A percentile compares a stretch with the other conserved stretches of the same genome.
phyloP scores from a whole-genome alignment of 257 asterid species.

The Jaltomata sinuosa region DNA sequence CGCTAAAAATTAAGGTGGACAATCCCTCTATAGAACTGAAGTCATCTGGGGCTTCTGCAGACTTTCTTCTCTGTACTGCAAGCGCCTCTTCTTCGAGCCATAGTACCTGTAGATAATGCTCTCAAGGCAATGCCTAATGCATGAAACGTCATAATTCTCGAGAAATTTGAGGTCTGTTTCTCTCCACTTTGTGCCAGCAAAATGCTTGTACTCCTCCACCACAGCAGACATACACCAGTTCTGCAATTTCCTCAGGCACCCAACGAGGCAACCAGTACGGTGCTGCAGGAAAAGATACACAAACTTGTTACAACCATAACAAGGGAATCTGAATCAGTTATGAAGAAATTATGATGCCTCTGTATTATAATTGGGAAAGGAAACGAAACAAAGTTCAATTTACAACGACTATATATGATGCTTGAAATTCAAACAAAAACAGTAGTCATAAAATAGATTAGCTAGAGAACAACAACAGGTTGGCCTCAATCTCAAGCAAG shows the following conservation, averaged over 20 bases:
- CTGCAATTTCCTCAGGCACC: slow-evolving; percentile 41
- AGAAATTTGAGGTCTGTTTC: slow-evolving; percentile 23
- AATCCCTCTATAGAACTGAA: slow-evolving; percentile 9
- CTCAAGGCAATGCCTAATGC: slow-evolving; percentile 28
- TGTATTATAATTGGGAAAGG: not conserved
- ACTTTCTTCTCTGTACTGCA: slow-evolving; percentile 25
- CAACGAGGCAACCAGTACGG: slow-evolving; percentile 42
- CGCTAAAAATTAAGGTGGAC: slow-evolving; percentile 2
- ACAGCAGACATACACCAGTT: slow-evolving; percentile 36
- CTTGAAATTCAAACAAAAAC: not conserved
- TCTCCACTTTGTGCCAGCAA: slow-evolving; percentile 34
- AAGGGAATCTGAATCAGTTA: not conserved
- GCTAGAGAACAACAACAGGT: not conserved
- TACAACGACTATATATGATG: not conserved
- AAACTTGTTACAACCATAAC: not conserved
- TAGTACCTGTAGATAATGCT: slow-evolving; percentile 34
- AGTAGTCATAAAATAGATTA: not conserved
- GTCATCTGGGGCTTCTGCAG: slow-evolving; percentile 28
- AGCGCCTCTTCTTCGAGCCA: slow-evolving; percentile 30
- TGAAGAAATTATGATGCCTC: not conserved
- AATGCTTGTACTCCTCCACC: slow-evolving; percentile 35
- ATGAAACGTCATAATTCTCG: slow-evolving; percentile 26
- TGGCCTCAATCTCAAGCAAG: not conserved
- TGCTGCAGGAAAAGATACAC: slow-evolving; percentile 19
- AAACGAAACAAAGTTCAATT: not conserved